phyloP scores from a whole-genome alignment of 768 basidiomycete species.

The Leccinum truebloodii region DNA sequence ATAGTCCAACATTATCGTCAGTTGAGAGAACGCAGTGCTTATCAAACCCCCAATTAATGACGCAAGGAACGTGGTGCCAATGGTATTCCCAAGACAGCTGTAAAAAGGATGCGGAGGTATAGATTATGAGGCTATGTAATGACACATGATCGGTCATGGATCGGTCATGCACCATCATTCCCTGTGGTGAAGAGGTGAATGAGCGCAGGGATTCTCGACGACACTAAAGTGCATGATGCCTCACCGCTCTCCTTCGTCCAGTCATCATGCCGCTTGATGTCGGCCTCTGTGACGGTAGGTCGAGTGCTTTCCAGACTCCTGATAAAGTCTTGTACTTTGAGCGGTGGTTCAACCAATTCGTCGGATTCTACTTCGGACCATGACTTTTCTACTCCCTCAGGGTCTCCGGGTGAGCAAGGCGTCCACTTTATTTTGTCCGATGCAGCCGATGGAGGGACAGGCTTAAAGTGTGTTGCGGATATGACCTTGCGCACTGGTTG shows the following conservation, averaged over 20 bases:
- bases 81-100: conserved; percentile 14
- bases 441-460: conserved; percentile 32
- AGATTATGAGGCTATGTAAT: conserved; percentile 11
- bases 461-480: conserved; percentile 93
- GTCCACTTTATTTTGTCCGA: conserved; percentile 66
- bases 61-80: neutral
- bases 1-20: conserved; percentile 18
- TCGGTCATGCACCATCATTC: conserved; percentile 34
- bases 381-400: conserved; percentile 78
- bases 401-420: conserved; percentile 94
- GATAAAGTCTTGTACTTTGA: conserved; percentile 78
- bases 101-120: conserved; percentile 23
- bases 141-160: neutral
- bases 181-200: conserved; percentile 15
- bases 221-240: conserved; percentile 21
- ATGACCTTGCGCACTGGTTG: conserved; percentile 97
- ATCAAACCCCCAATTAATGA: conserved; percentile 1
- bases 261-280: conserved; percentile 80
- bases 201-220: neutral
- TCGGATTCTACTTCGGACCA: conserved; percentile 90
- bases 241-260: conserved; percentile 85
- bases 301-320: conserved; percentile 75
- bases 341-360: conserved; percentile 85
- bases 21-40: neutral
- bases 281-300: conserved; percentile 86